A percentile compares a stretch with the other conserved stretches of the same genome.
Evolutionary conservation across 768 basidiomycete genomes (phyloP).

Genomic region (Tubosaeta brunneosetosa): DNA sequence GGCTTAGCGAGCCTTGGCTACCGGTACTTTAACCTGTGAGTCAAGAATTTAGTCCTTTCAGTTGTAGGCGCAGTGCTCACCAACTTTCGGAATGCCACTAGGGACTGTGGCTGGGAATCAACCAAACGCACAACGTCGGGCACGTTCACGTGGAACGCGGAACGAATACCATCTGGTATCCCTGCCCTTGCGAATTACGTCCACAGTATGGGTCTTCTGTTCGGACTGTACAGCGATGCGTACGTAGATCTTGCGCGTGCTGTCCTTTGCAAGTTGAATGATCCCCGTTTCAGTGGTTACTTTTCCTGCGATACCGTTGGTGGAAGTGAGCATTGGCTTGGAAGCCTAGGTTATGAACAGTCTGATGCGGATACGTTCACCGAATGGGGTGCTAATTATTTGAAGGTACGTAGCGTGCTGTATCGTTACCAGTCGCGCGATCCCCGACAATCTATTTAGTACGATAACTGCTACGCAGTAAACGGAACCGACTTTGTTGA

Average conservation of each 20-base stretch:
- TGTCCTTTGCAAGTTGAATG: no score
- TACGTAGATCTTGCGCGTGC: neutral
- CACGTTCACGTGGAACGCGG: conserved; percentile 6
- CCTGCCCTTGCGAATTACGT: conserved; percentile 9
- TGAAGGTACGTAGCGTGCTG: conserved; percentile 6
- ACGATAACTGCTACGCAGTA: conserved; percentile 12
- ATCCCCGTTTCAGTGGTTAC: conserved; percentile 3
- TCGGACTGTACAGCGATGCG: conserved; percentile 13
- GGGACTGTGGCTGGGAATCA: conserved; percentile 15
- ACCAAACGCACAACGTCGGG: conserved; percentile 1
- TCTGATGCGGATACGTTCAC: conserved; percentile 6
- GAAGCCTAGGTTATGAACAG: conserved; percentile 8
- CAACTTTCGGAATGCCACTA: neutral
- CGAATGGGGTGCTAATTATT: conserved; percentile 8
- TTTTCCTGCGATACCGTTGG: conserved; percentile 2
- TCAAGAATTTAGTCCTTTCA: neutral
- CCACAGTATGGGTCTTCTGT: conserved; percentile 6
- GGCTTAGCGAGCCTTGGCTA: conserved; percentile 7
- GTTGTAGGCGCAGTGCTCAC: no score
- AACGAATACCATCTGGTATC: conserved; percentile 9
- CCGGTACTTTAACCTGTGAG: conserved; percentile 8
- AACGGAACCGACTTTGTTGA: conserved; percentile 3
- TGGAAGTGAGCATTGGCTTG: conserved; percentile 2
- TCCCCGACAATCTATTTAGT: neutral
- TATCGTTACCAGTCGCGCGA: neutral